Percentiles rank a stretch among this genome's conserved stretches.
phyloP scores from a whole-genome alignment of 768 basidiomycete species.

The Boletus patriciae region DNA sequence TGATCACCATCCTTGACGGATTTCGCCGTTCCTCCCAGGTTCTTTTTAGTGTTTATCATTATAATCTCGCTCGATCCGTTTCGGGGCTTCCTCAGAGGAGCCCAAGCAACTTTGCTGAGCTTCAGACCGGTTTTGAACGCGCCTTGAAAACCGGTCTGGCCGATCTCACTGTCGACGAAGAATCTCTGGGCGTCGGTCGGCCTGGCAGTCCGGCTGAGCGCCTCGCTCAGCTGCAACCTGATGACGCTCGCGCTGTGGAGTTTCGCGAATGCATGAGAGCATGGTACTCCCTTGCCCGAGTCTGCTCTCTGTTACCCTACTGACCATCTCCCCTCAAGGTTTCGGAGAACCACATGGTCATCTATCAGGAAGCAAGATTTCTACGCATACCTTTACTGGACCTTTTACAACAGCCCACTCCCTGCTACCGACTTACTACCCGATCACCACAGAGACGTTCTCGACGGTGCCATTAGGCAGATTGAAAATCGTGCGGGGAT shows the following conservation, averaged over 20 bases:
- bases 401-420: constrained; percentile 68
- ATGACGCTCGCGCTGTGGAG: constrained; percentile 72
- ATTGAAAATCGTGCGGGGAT: constrained; percentile 74
- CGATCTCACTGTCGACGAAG: constrained; percentile 54
- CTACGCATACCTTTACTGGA: constrained; percentile 80
- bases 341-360: constrained; percentile 72
- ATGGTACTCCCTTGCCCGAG: constrained; percentile 33
- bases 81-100: constrained; percentile 46
- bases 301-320: not conserved
- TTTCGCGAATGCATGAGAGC: constrained; percentile 68
- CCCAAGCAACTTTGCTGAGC: constrained; percentile 52
- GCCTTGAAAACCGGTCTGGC: constrained; percentile 67
- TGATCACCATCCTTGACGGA: not conserved
- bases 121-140: constrained; percentile 58
- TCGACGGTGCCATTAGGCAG: constrained; percentile 61
- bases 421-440: constrained; percentile 51
- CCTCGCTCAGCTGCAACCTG: constrained; percentile 53
- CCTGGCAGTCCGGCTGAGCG: constrained; percentile 64
- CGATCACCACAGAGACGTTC: constrained; percentile 42
- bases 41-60: constrained; percentile 68
- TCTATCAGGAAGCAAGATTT: constrained; percentile 62
- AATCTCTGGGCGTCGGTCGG: constrained; percentile 46
- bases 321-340: constrained; percentile 44
- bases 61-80: constrained; percentile 48
- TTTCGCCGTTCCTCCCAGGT: constrained; percentile 43